Conservation (phyloP, 2,329 filamentous ascomycete species). For the Phyllosticta citribraziliensis region DNA sequence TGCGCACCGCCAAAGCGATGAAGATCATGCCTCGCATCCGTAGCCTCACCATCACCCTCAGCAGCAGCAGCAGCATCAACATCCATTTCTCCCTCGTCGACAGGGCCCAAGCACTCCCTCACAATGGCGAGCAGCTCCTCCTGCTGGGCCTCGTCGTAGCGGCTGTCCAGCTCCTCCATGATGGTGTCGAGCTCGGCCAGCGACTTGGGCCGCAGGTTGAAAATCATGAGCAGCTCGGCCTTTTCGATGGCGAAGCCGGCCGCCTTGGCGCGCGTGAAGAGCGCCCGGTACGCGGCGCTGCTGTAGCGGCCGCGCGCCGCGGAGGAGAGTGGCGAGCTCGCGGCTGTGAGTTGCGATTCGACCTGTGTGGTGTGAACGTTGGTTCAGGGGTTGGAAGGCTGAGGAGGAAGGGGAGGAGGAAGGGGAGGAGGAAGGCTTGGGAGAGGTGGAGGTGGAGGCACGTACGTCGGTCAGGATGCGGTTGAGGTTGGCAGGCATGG, state of each 20-base stretch:
- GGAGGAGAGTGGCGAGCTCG: conserved; percentile 14
- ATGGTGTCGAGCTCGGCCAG: conserved; percentile 24
- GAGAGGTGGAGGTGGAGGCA: conserved; percentile 5
- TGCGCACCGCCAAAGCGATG: not conserved
- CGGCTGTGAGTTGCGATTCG: conserved; percentile 37
- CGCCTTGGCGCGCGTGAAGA: conserved; percentile 17
- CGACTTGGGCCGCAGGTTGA: conserved; percentile 24
- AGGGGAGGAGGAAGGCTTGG: not conserved
- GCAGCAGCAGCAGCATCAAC: conserved; percentile 15
- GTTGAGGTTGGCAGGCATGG: conserved; percentile 43
- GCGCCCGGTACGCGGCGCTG: conserved; percentile 23
- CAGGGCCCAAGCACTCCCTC: conserved; percentile 16
- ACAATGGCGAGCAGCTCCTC: conserved; percentile 22
- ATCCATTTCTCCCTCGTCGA: conserved; percentile 18
- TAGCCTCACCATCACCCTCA: conserved; percentile 14
- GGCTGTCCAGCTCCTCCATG: conserved; percentile 25
- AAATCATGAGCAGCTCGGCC: conserved; percentile 29
- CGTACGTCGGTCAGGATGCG: conserved; percentile 56
- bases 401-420: not conserved
- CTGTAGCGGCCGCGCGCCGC: conserved; percentile 10
- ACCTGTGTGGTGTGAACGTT: conserved; percentile 22
- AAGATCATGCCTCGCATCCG: conserved; percentile 4
- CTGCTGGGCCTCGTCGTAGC: conserved; percentile 23
- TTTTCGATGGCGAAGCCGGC: conserved; percentile 20
- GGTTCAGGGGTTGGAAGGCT: not conserved